Evolutionary conservation across 208 protist genomes (phyloP).

Genomic region (Angomonas ambiguus): DNA sequence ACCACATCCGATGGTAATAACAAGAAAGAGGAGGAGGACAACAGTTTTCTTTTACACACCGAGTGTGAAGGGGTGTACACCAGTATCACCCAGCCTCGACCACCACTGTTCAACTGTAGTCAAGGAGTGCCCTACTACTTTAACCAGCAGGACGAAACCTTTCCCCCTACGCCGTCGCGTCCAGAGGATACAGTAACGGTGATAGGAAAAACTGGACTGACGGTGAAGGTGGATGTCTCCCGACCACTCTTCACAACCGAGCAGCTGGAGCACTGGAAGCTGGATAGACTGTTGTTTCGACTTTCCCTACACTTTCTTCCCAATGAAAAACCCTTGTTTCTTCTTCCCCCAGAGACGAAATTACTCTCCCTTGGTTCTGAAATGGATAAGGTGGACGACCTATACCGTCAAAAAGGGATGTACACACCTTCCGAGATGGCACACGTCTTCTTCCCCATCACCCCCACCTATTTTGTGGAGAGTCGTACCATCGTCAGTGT

Average conservation of each 20-base stretch:
- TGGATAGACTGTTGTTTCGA: slow-evolving; percentile 29
- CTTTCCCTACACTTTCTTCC: slow-evolving; percentile 12
- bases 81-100: background rate
- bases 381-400: slow-evolving; percentile 46
- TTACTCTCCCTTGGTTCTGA: slow-evolving; percentile 50
- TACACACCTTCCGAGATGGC: slow-evolving; percentile 73
- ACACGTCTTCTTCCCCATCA: slow-evolving; percentile 58
- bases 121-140: background rate
- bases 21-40: background rate
- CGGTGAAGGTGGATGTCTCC: background rate
- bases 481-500: slow-evolving; percentile 35
- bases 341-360: slow-evolving; percentile 38
- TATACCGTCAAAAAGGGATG: slow-evolving; percentile 61
- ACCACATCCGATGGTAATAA: background rate
- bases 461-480: slow-evolving; percentile 79
- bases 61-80: background rate
- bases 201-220: background rate
- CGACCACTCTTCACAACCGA: slow-evolving; percentile 37
- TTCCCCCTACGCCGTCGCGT: no score
- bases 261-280: slow-evolving; percentile 52
- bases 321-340: slow-evolving; percentile 23
- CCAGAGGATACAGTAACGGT: slow-evolving; percentile 1
- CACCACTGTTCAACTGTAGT: background rate
- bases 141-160: no score
- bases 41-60: background rate